Evolutionary conservation across 2,329 filamentous ascomycete genomes (phyloP).

Genomic region (Ilyonectria mors-panacis): DNA sequence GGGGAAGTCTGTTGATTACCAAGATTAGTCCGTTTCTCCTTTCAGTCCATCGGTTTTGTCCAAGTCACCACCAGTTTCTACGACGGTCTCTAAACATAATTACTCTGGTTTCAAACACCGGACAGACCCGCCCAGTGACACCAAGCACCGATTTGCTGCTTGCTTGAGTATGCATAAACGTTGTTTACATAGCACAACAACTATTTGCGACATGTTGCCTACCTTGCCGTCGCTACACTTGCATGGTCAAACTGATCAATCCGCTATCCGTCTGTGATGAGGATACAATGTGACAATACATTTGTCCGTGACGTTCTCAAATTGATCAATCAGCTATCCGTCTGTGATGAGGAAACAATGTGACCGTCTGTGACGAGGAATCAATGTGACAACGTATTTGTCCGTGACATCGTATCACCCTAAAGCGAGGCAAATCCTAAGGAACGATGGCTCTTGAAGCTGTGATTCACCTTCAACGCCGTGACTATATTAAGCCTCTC

Average conservation of each 20-base stretch:
- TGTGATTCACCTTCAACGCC: neutral
- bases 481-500: neutral
- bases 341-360: neutral
- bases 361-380: neutral
- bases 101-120: neutral
- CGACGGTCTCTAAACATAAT: neutral
- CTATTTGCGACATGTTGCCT: neutral
- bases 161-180: neutral
- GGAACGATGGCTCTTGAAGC: neutral
- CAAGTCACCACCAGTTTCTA: neutral
- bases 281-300: neutral
- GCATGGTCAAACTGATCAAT: neutral
- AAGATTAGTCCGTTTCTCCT: neutral
- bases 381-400: neutral
- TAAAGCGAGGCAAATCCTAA: neutral
- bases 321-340: neutral
- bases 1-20: constrained; percentile 22
- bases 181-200: neutral
- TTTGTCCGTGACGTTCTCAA: neutral
- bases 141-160: neutral
- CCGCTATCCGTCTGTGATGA: neutral
- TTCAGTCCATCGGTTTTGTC: neutral
- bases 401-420: neutral
- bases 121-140: neutral
- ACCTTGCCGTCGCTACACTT: neutral